Conservation (phyloP, 371 early-diverging fungal genomes). For the Rhizomucor pusillus region DNA sequence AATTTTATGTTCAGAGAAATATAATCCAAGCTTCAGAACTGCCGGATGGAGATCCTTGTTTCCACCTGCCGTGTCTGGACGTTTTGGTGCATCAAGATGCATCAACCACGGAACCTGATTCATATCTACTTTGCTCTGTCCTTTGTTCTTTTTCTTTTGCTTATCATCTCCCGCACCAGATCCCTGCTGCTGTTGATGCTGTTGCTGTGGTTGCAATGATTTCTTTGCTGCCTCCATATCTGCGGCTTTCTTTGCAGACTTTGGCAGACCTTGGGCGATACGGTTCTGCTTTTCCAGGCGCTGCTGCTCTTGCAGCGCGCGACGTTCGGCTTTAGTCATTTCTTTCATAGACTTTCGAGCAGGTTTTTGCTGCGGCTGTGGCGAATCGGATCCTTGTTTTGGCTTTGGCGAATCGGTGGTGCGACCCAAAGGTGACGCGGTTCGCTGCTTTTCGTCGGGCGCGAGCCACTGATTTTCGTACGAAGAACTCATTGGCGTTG, state of each 20-base stretch:
- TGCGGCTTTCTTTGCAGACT: slow-evolving; percentile 27
- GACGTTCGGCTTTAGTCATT: slow-evolving; percentile 90
- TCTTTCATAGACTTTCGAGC: slow-evolving; percentile 59
- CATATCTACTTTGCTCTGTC: slow-evolving; percentile 29
- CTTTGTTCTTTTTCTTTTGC: slow-evolving; percentile 35
- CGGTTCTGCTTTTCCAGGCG: slow-evolving; percentile 70
- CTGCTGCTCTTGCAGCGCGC: slow-evolving; percentile 79
- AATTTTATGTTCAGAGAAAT: slow-evolving; percentile 82
- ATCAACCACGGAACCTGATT: slow-evolving; percentile 67
- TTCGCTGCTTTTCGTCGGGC: slow-evolving; percentile 12
- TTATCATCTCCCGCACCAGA: slow-evolving; percentile 24
- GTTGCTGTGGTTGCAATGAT: slow-evolving; percentile 33
- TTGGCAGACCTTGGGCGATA: slow-evolving; percentile 45
- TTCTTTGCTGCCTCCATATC: slow-evolving; percentile 18
- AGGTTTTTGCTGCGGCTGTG: slow-evolving; percentile 8
- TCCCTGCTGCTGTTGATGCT: slow-evolving; percentile 13
- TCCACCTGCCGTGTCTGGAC: slow-evolving; percentile 44
- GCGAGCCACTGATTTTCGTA: slow-evolving; percentile 23
- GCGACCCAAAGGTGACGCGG: slow-evolving; percentile 5
- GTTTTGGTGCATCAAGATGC: slow-evolving; percentile 65
- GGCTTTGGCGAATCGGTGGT: background rate
- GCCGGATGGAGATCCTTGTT: slow-evolving; percentile 84
- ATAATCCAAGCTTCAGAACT: slow-evolving; percentile 81
- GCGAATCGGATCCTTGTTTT: slow-evolving; percentile 1
- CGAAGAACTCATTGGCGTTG: slow-evolving; percentile 17